These are phyloP conservation scores for Musa troglodytarum DNA, from an alignment of 176 grass and related monocot genomes.

Conservation along the genomic window DNA sequence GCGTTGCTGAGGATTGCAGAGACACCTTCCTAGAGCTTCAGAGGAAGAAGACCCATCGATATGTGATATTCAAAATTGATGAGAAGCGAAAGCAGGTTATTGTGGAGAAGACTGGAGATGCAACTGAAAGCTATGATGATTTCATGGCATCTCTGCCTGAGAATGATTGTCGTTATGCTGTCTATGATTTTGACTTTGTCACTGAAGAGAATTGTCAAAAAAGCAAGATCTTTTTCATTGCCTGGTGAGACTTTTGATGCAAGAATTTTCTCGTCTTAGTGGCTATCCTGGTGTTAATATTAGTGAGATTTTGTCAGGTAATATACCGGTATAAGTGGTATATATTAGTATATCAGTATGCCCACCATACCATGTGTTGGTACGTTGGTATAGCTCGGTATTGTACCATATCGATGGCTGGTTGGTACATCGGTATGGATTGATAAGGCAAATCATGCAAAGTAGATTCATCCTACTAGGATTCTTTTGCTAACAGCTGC, in stretches of 20 bases:
- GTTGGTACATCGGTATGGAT: no score
- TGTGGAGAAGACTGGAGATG: slow-evolving; percentile 82
- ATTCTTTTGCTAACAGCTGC: no score
- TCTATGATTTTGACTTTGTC: slow-evolving; percentile 97
- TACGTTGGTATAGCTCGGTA: no score
- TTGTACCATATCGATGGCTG: no score
- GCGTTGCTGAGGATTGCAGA: slow-evolving; percentile 55
- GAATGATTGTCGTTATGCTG: slow-evolving; percentile 85
- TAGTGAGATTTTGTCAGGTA: no score
- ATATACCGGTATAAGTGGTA: no score
- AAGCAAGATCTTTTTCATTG: slow-evolving; percentile 99
- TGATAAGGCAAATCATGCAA: no score
- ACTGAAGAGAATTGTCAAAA: slow-evolving; percentile 88
- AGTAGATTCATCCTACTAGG: no score
- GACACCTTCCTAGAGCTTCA: slow-evolving; percentile 63
- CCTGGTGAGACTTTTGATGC: slow-evolving; percentile 50
- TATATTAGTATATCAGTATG: no score
- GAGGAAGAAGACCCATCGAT: slow-evolving; percentile 67
- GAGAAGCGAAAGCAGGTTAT: slow-evolving; percentile 80
- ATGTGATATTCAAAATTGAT: slow-evolving; percentile 92
- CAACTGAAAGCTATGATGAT: slow-evolving; percentile 90
- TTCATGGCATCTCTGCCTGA: slow-evolving; percentile 84
- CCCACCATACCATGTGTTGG: no score
- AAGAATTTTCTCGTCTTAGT: slow-evolving; percentile 1
- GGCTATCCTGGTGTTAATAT: not conserved